Evolutionary conservation across 176 grass and related monocot genomes (phyloP).

Genomic region (Oryza meridionalis): DNA sequence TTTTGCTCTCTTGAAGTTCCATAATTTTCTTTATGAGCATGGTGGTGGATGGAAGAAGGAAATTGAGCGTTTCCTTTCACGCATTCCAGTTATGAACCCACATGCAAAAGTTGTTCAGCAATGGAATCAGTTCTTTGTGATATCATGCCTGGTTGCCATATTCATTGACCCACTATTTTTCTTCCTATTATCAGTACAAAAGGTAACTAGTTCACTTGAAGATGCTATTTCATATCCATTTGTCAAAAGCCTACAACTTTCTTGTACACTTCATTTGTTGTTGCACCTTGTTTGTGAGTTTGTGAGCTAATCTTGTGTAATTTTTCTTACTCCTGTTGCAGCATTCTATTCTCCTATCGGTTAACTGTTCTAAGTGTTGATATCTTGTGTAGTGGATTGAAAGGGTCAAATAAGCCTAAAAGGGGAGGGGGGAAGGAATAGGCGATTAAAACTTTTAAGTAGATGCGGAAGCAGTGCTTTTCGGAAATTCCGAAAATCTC

Average conservation of each 20-base stretch:
- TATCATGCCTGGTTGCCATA: constrained; percentile 89
- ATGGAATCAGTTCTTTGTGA: constrained; percentile 96
- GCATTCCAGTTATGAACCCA: constrained; percentile 86
- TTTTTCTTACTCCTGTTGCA: constrained; percentile 14
- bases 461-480: too few relatives aligned
- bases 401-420: too few relatives aligned
- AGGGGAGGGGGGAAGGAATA: too few relatives aligned
- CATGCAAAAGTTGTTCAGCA: constrained; percentile 79
- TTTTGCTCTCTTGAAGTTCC: constrained; percentile 57
- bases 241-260: not conserved
- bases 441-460: too few relatives aligned
- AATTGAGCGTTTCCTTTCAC: constrained; percentile 52
- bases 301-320: not conserved
- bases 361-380: constrained; percentile 3
- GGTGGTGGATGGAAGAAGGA: constrained; percentile 76
- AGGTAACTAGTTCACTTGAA: constrained; percentile 51
- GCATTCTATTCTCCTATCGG: not conserved
- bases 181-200: constrained; percentile 67
- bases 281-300: not conserved
- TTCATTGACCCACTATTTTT: constrained; percentile 94
- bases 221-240: constrained; percentile 3
- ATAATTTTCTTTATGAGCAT: constrained; percentile 63
- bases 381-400: not conserved
- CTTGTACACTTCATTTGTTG: constrained; percentile 5
- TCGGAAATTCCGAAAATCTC: too few relatives aligned